phyloP scores from a whole-genome alignment of 176 grass and related monocot species.

The Phoenix dactylifera region DNA sequence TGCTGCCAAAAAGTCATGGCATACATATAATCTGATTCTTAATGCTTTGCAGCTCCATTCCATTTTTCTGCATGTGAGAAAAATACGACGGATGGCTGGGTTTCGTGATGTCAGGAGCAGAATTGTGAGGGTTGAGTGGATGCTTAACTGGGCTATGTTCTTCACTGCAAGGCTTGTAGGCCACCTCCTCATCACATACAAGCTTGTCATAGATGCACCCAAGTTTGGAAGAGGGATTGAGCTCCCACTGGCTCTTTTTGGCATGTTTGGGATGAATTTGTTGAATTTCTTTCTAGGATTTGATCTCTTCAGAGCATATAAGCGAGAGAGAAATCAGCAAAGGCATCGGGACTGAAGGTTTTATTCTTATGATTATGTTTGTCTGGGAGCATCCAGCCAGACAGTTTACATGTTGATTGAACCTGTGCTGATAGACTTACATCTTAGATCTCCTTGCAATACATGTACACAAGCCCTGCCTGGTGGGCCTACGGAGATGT shows the following conservation, averaged over 20 bases:
- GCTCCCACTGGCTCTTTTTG: conserved; percentile 77
- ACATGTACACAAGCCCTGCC: too few species aligned
- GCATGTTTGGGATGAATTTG: conserved; percentile 92
- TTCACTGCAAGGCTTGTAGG: conserved; percentile 49
- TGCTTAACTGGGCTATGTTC: conserved; percentile 77
- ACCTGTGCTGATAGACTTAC: too few species aligned
- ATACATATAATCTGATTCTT: not conserved
- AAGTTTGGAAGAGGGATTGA: conserved; percentile 79
- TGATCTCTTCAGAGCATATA: conserved; percentile 63
- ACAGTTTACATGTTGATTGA: too few species aligned
- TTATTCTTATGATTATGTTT: conserved; percentile 16
- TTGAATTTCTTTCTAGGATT: conserved; percentile 74
- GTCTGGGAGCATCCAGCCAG: too few species aligned
- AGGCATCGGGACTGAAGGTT: conserved; percentile 44
- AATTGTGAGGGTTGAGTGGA: conserved; percentile 76
- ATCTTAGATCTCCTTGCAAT: too few species aligned
- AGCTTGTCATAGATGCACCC: conserved; percentile 59
- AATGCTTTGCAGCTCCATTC: conserved; percentile 65
- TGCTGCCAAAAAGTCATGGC: too few species aligned
- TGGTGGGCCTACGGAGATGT: too few species aligned
- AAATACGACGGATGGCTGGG: conserved; percentile 82
- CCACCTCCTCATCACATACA: conserved; percentile 79
- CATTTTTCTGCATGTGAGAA: conserved; percentile 78
- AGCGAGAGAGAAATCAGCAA: conserved; percentile 55
- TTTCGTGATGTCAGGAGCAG: conserved; percentile 41